phyloP scores from a whole-genome alignment of 164 flowering plant genomes.

The Tinospora cordifolia region DNA sequence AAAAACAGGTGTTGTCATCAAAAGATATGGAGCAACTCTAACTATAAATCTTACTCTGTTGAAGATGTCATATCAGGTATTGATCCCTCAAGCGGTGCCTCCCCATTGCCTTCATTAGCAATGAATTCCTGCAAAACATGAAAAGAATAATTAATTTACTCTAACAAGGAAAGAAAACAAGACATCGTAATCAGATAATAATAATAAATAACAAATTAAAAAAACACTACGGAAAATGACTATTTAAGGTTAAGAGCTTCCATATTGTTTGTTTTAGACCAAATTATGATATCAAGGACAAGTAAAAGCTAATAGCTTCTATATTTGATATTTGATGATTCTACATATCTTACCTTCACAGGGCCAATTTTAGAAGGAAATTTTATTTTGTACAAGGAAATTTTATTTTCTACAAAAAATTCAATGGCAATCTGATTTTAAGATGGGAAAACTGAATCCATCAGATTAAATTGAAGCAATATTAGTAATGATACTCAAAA shows the following conservation, averaged over 20 bases:
- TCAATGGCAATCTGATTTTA: no score
- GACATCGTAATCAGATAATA: no score
- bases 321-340: not conserved
- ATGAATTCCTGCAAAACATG: slow-evolving; percentile 63
- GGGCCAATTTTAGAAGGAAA: not conserved
- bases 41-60: slow-evolving; percentile 65
- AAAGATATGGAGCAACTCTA: not conserved
- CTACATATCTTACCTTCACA: not conserved
- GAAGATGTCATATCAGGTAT: slow-evolving; percentile 98
- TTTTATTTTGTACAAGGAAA: not conserved
- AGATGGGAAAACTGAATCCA: not conserved
- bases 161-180: not conserved
- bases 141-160: not conserved
- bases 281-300: no score
- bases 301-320: no score
- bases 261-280: no score
- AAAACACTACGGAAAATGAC: no score
- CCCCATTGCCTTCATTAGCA: slow-evolving; percentile 84
- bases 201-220: no score
- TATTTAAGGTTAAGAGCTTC: no score
- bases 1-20: not conserved
- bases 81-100: slow-evolving; percentile 92
- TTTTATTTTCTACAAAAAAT: not conserved
- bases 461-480: not conserved
- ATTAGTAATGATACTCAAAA: not conserved